Conservation (phyloP, 179 eudicot species). For the Spergularia azorica region DNA sequence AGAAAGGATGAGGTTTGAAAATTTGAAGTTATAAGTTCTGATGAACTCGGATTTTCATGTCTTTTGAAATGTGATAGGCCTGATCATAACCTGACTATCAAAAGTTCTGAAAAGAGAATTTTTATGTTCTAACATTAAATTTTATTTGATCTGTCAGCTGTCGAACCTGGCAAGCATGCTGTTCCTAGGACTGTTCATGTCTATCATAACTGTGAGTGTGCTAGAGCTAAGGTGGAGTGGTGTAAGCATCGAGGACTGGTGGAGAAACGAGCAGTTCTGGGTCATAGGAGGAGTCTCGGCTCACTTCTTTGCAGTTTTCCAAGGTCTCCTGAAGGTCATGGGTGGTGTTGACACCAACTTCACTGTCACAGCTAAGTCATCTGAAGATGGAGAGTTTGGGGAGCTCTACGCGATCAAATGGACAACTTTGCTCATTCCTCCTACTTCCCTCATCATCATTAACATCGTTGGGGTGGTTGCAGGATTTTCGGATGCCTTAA, state of each 20-base stretch:
- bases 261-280: slow-evolving; percentile 61
- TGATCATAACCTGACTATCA: no score
- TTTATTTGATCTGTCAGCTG: slow-evolving; percentile 29
- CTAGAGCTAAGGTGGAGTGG: slow-evolving; percentile 53
- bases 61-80: no score
- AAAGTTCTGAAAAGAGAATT: no score
- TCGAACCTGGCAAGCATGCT: slow-evolving; percentile 51
- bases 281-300: slow-evolving; percentile 55
- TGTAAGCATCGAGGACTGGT: slow-evolving; percentile 47
- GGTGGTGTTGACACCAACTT: slow-evolving; percentile 55
- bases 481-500: slow-evolving; percentile 51
- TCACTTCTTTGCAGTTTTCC: slow-evolving; percentile 54
- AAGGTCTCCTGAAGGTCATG: slow-evolving; percentile 47
- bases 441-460: slow-evolving; percentile 47
- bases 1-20: no score
- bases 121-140: background rate
- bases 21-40: no score
- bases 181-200: slow-evolving; percentile 53
- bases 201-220: slow-evolving; percentile 46
- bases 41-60: no score
- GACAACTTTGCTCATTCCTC: slow-evolving; percentile 55
- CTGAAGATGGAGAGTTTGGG: slow-evolving; percentile 48
- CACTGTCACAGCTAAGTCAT: slow-evolving; percentile 49
- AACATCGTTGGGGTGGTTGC: slow-evolving; percentile 56
- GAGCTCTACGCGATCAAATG: slow-evolving; percentile 50